Conservation (phyloP, 2,329 filamentous ascomycete genomes). For the Diatrype stigma region DNA sequence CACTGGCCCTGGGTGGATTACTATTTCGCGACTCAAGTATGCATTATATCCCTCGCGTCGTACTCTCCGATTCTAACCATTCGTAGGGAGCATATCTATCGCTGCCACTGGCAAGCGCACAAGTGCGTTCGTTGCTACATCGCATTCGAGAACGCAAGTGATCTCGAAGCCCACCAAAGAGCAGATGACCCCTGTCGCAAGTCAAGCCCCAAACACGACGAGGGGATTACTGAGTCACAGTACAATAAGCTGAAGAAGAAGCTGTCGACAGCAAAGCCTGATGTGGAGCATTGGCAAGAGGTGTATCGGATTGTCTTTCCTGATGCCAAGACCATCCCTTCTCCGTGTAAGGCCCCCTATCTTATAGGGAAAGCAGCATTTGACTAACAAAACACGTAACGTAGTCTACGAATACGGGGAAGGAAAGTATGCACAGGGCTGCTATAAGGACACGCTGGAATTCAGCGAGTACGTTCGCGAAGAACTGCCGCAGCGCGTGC, state of each 20-base stretch:
- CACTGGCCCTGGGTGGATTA: conserved; percentile 2
- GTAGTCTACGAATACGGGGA: not conserved
- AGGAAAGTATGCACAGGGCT: not conserved
- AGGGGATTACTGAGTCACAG: conserved; percentile 3
- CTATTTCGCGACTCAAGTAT: conserved; percentile 4
- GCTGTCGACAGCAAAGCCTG: not conserved
- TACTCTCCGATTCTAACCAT: not conserved
- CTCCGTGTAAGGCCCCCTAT: conserved; percentile 1
- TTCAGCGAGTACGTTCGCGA: not conserved
- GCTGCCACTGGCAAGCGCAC: conserved; percentile 1
- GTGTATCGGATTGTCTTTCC: conserved; percentile 7
- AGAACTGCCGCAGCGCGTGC: not conserved
- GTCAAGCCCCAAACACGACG: not conserved
- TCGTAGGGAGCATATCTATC: conserved; percentile 7
- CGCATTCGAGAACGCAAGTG: not conserved
- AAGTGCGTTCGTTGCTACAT: conserved; percentile 4
- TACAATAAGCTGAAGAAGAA: conserved; percentile 3
- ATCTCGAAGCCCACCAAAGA: conserved; percentile 3
- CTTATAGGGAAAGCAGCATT: not conserved
- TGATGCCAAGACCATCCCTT: conserved; percentile 1
- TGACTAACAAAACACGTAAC: not conserved
- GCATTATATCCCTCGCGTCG: not conserved
- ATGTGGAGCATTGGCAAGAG: conserved; percentile 1
- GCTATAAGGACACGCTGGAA: not conserved
- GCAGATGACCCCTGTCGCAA: conserved; percentile 1